phyloP scores from a whole-genome alignment of 441 rosid species.

The Macaranga tanarius region DNA sequence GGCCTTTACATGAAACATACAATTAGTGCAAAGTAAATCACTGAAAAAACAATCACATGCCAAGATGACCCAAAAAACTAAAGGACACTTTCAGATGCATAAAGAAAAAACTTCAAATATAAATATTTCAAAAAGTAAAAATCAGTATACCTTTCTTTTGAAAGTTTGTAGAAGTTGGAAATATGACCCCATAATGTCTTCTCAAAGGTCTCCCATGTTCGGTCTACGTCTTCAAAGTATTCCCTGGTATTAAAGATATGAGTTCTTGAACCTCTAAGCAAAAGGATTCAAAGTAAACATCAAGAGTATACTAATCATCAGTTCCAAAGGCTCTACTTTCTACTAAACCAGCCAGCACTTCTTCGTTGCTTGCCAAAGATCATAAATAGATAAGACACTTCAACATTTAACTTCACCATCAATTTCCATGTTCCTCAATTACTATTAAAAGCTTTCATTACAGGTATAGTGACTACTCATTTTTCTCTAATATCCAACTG shows the following conservation, averaged over 20 bases:
- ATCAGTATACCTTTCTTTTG: slow-evolving; percentile 82
- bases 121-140: slow-evolving; percentile 8
- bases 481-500: not conserved
- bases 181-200: slow-evolving; percentile 94
- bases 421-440: not conserved
- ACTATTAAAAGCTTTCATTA: not conserved
- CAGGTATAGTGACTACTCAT: not conserved
- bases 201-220: slow-evolving; percentile 96
- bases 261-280: slow-evolving; percentile 23
- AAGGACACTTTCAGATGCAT: not conserved
- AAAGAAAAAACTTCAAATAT: slow-evolving; percentile 3
- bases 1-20: slow-evolving; percentile 5
- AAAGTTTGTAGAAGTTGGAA: slow-evolving; percentile 78
- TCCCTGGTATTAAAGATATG: slow-evolving; percentile 50
- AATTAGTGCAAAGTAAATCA: not conserved
- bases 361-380: not conserved
- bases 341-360: slow-evolving; percentile 1
- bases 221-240: slow-evolving; percentile 98
- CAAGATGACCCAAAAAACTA: slow-evolving; percentile 16
- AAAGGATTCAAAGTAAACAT: not conserved
- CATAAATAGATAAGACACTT: not conserved
- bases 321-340: not conserved
- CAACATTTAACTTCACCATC: slow-evolving; percentile 3
- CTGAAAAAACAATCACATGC: not conserved
- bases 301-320: not conserved